phyloP scores from a whole-genome alignment of 1,284 basidiomycete genomes.

The Rhodofomes roseus region DNA sequence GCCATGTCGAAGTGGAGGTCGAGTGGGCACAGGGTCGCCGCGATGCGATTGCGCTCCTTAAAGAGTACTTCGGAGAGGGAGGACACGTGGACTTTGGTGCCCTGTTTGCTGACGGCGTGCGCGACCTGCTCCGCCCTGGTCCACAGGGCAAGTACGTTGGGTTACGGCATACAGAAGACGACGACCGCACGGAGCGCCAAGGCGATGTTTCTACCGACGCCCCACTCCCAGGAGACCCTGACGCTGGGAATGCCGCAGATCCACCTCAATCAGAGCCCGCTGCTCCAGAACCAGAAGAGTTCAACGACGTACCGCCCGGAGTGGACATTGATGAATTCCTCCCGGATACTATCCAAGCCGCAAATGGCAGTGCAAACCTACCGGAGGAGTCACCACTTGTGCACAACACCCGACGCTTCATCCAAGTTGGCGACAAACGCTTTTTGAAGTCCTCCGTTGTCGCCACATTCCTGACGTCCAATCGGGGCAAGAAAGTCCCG shows the following conservation, averaged over 20 bases:
- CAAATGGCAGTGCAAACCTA: not conserved
- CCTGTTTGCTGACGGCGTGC: not conserved
- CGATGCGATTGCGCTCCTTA: not conserved
- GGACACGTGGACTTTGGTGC: not conserved
- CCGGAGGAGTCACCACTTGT: not conserved
- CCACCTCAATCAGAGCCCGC: not conserved
- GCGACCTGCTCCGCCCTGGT: not conserved
- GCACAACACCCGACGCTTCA: not conserved
- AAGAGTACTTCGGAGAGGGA: not conserved
- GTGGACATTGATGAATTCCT: not conserved
- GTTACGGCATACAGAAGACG: not conserved
- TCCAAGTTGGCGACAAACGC: not conserved
- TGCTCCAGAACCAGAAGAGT: not conserved
- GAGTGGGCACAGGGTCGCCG: not conserved
- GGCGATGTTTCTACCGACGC: not conserved
- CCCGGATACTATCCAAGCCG: not conserved
- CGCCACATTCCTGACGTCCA: not conserved
- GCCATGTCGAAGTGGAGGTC: not conserved
- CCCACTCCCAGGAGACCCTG: not conserved
- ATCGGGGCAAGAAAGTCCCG: not conserved
- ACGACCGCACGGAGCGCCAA: not conserved
- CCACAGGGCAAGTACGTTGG: not conserved
- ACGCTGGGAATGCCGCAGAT: too few species aligned
- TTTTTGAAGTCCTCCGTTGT: not conserved
- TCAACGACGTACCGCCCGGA: not conserved